Evolutionary conservation across 805 yeast species (phyloP).

Genomic region (Pichia cephalocereana): DNA sequence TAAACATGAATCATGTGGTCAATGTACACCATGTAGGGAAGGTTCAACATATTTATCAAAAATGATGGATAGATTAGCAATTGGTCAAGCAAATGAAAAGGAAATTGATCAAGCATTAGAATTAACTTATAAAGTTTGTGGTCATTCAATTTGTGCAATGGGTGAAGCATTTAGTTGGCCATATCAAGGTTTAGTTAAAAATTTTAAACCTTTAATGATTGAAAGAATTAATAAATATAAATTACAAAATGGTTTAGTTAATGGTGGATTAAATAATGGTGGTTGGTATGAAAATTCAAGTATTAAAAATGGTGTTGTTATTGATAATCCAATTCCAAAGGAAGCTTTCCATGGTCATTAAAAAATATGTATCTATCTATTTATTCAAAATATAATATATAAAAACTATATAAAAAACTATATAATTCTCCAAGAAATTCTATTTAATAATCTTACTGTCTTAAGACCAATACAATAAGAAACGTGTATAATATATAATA

Average conservation of each 20-base stretch:
- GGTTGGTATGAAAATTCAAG: constrained; percentile 67
- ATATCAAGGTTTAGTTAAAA: constrained; percentile 76
- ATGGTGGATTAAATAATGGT: constrained; percentile 42
- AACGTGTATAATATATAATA: not conserved
- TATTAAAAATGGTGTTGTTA: constrained; percentile 53
- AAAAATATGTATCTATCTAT: not conserved
- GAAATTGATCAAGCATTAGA: constrained; percentile 83
- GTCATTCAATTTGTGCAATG: constrained; percentile 85
- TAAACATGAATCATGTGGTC: constrained; percentile 91
- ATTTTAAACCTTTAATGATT: constrained; percentile 75
- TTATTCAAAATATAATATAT: too few species aligned
- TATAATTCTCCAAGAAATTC: too few species aligned
- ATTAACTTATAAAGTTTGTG: constrained; percentile 80
- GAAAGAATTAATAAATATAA: constrained; percentile 63
- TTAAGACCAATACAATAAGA: too few species aligned
- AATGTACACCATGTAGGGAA: constrained; percentile 92
- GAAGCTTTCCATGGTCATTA: constrained; percentile 27
- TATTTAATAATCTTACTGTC: too few species aligned
- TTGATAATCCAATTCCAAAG: constrained; percentile 48
- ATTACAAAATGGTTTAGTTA: constrained; percentile 29
- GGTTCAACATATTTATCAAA: constrained; percentile 81
- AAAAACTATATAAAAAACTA: too few species aligned
- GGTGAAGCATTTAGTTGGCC: constrained; percentile 97
- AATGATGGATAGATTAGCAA: constrained; percentile 74
- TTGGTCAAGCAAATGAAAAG: constrained; percentile 70